A percentile compares a stretch with the other conserved stretches of the same genome.
Conservation (phyloP, 768 basidiomycete species). For the Mycena alexandri region DNA sequence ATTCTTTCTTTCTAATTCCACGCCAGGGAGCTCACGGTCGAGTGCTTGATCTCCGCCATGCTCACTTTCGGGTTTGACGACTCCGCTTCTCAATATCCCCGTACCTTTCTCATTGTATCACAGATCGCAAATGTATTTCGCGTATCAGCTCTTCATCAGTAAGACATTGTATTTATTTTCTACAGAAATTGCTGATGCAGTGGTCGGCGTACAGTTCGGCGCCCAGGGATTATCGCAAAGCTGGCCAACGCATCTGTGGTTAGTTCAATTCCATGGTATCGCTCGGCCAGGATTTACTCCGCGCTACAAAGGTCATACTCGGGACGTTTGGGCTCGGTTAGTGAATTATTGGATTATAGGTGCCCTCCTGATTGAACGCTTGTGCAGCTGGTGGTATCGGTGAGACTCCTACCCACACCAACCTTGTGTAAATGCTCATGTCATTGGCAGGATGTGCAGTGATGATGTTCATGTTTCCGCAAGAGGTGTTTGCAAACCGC, state of each 20-base stretch:
- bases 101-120: neutral
- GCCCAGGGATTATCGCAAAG: no score
- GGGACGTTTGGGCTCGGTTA: slow-evolving; percentile 3
- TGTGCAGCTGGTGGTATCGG: no score
- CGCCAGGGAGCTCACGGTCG: slow-evolving; percentile 52
- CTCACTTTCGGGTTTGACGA: slow-evolving; percentile 56
- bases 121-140: slow-evolving; percentile 61
- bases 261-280: no score
- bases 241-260: no score
- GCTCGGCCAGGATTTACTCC: no score
- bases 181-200: no score
- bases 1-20: neutral
- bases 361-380: no score
- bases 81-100: neutral
- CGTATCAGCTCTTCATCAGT: slow-evolving; percentile 54
- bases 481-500: slow-evolving; percentile 24
- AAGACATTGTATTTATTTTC: neutral
- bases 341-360: neutral
- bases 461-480: slow-evolving; percentile 27
- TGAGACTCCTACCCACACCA: no score
- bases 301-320: neutral
- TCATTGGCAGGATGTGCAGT: slow-evolving; percentile 16
- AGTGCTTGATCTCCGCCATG: slow-evolving; percentile 56
- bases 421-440: no score
- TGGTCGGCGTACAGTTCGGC: no score